These are phyloP conservation scores for Malassezia nana DNA, from an alignment of 1,284 basidiomycete genomes.

Conservation along the genomic window DNA sequence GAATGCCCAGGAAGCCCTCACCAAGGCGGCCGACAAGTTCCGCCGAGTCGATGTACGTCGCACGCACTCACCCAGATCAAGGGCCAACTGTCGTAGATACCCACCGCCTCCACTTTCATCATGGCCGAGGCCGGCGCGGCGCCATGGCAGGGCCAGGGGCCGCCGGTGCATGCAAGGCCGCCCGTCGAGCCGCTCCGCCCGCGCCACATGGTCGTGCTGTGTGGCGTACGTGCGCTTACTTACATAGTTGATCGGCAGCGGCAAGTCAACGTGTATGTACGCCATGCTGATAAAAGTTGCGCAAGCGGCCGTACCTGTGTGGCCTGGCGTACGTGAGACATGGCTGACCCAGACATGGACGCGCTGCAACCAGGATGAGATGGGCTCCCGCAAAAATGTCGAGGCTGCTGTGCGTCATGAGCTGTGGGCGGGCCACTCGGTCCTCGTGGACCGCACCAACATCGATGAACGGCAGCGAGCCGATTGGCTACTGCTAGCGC, in stretches of 20 bases:
- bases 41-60: constrained; percentile 53
- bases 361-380: constrained; percentile 21
- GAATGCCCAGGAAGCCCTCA: constrained; percentile 50
- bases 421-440: constrained; percentile 10
- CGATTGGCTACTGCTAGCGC: constrained; percentile 14
- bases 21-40: constrained; percentile 50
- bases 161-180: too few relatives aligned
- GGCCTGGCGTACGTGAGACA: not conserved
- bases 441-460: constrained; percentile 21
- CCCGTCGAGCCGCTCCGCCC: too few relatives aligned
- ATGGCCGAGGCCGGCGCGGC: not conserved
- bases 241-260: constrained; percentile 18
- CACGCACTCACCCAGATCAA: constrained; percentile 6
- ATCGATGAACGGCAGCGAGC: constrained; percentile 11
- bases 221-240: constrained; percentile 4
- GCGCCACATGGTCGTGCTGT: constrained; percentile 13
- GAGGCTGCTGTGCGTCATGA: not conserved
- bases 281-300: constrained; percentile 10
- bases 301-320: constrained; percentile 5
- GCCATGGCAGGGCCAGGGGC: not conserved
- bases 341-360: constrained; percentile 3
- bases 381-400: constrained; percentile 8
- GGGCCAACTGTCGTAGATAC: constrained; percentile 13
- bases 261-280: constrained; percentile 21
- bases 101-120: not conserved